Evolutionary conservation across 2,329 filamentous ascomycete genomes (phyloP).

Genomic region (Neonectria neomacrospora): DNA sequence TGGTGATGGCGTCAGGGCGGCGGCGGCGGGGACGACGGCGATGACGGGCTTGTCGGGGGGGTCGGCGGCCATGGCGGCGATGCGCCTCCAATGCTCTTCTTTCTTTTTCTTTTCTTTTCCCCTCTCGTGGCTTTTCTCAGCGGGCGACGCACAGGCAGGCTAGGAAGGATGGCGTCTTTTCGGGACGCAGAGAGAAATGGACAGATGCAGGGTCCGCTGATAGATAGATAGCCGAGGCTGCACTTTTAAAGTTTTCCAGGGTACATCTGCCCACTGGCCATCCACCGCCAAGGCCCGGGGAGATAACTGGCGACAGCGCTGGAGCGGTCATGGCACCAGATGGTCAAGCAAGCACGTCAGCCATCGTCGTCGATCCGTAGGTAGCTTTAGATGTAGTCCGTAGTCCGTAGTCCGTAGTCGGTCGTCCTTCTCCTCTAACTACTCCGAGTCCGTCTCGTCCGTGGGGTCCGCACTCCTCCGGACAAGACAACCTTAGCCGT

Average conservation of each 20-base stretch:
- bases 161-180: conserved; percentile 16
- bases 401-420: not conserved
- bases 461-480: not conserved
- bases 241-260: not conserved
- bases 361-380: not conserved
- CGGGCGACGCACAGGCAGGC: conserved; percentile 15
- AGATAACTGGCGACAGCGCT: too few species aligned
- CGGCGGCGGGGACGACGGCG: conserved; percentile 1
- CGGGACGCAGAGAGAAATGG: not conserved
- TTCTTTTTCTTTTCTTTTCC: not conserved
- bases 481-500: not conserved
- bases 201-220: not conserved
- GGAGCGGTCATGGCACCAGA: conserved; percentile 25
- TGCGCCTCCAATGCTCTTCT: not conserved
- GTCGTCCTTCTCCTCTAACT: not conserved
- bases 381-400: not conserved
- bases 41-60: not conserved
- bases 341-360: conserved; percentile 16
- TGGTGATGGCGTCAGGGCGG: conserved; percentile 26
- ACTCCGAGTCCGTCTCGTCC: not conserved
- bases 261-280: not conserved
- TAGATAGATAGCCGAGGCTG: not conserved
- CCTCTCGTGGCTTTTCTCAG: not conserved
- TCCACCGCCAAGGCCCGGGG: conserved; percentile 1
- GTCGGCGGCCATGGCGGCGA: conserved; percentile 17